phyloP scores from a whole-genome alignment of 1,284 basidiomycete genomes.

The Tranzscheliella williamsii region DNA sequence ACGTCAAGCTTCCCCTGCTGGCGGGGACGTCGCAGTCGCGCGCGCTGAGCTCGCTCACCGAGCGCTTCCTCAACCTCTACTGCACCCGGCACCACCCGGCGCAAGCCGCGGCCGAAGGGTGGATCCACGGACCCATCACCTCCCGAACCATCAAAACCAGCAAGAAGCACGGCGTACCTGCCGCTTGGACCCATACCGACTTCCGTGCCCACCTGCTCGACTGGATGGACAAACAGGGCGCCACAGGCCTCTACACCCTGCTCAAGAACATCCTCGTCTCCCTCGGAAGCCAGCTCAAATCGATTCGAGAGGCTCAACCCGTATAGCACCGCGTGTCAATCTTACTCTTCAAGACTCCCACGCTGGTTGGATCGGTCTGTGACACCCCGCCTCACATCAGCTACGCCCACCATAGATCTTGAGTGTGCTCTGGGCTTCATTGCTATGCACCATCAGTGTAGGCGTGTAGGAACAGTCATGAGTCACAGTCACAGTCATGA shows the following conservation, averaged over 20 bases:
- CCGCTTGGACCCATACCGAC: slow-evolving; percentile 23
- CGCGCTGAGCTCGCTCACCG: slow-evolving; percentile 16
- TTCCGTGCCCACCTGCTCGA: slow-evolving; percentile 29
- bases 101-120: slow-evolving; percentile 2
- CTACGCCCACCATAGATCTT: background rate
- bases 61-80: slow-evolving; percentile 25
- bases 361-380: too few relatives aligned
- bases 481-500: too few relatives aligned
- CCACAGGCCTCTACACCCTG: slow-evolving; percentile 27
- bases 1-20: slow-evolving; percentile 16
- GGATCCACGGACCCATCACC: slow-evolving; percentile 34
- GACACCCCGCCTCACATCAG: too few relatives aligned
- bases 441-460: too few relatives aligned
- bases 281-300: slow-evolving; percentile 20
- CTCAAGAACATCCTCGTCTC: slow-evolving; percentile 26
- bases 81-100: background rate
- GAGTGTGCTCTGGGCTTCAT: too few relatives aligned
- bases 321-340: too few relatives aligned
- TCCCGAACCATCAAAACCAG: slow-evolving; percentile 12
- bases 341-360: too few relatives aligned
- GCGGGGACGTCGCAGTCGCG: slow-evolving; percentile 22
- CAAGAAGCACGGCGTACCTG: slow-evolving; percentile 18
- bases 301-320: slow-evolving; percentile 4
- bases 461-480: too few relatives aligned
- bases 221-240: slow-evolving; percentile 29